Conservation (phyloP, 2,329 filamentous ascomycete species). For the Nothomitra cinnamomea region DNA sequence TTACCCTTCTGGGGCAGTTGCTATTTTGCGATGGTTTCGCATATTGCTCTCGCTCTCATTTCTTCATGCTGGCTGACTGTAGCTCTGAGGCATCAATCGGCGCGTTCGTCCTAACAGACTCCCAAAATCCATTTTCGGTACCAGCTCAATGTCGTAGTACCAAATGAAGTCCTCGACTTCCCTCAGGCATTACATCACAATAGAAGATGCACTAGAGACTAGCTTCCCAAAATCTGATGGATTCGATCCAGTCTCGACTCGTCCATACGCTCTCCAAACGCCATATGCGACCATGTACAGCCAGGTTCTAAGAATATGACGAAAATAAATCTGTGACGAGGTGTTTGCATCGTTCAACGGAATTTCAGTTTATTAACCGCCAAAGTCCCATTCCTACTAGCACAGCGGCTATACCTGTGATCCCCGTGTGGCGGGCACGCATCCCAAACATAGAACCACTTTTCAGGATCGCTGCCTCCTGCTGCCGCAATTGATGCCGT, state of each 20-base stretch:
- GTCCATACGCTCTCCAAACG: neutral
- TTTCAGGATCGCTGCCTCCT: conserved; percentile 45
- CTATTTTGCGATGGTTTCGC: no score
- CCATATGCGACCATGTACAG: neutral
- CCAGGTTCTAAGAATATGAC: no score
- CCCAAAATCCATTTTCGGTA: neutral
- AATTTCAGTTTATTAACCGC: conserved; percentile 42
- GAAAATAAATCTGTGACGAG: conserved; percentile 25
- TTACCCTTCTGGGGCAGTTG: no score
- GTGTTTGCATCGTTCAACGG: conserved; percentile 39
- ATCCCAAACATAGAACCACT: conserved; percentile 58
- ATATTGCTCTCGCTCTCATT: no score
- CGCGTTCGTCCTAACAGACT: neutral
- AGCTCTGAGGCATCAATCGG: neutral
- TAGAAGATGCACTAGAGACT: neutral
- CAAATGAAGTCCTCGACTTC: neutral
- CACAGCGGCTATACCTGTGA: conserved; percentile 48
- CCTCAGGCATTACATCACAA: neutral
- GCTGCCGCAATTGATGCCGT: conserved; percentile 50
- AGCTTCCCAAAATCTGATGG: neutral
- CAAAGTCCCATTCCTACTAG: conserved; percentile 55
- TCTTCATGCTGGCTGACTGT: no score
- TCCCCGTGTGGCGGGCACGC: conserved; percentile 49
- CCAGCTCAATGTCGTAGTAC: neutral
- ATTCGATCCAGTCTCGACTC: neutral